Evolutionary conservation across 2,329 filamentous ascomycete species (phyloP).

Genomic region (Didymella pinodella): DNA sequence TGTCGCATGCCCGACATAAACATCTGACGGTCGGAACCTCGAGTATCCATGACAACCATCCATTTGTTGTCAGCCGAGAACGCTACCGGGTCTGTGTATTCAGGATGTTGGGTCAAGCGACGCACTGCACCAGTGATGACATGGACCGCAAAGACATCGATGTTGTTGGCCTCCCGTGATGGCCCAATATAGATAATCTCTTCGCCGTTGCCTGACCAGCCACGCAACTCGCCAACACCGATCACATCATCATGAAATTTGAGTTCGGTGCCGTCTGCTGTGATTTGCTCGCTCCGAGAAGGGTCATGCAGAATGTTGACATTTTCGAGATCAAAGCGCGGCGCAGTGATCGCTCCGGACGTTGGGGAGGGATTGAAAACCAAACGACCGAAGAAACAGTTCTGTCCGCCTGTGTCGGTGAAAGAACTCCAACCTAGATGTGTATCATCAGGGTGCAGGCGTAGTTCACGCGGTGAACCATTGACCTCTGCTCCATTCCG

Average conservation of each 20-base stretch:
- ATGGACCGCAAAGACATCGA: conserved; percentile 56
- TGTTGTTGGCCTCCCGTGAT: conserved; percentile 54
- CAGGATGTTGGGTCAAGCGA: conserved; percentile 56
- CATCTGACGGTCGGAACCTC: conserved; percentile 54
- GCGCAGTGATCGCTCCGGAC: conserved; percentile 8
- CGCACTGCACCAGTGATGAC: conserved; percentile 53
- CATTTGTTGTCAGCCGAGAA: conserved; percentile 56
- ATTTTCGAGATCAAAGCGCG: conserved; percentile 53
- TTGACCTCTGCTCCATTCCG: conserved; percentile 26
- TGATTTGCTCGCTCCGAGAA: background rate
- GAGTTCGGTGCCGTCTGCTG: conserved; percentile 39
- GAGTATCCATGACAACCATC: conserved; percentile 56
- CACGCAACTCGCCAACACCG: conserved; percentile 55
- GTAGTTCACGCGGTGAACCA: conserved; percentile 53
- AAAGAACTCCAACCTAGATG: conserved; percentile 57
- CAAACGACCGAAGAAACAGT: conserved; percentile 51
- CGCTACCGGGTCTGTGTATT: conserved; percentile 55
- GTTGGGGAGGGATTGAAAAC: conserved; percentile 52
- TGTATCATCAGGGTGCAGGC: conserved; percentile 56
- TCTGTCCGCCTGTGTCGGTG: conserved; percentile 31
- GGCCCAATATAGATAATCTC: conserved; percentile 56
- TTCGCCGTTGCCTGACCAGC: conserved; percentile 54
- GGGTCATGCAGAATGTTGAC: conserved; percentile 45
- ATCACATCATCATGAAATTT: conserved; percentile 44
- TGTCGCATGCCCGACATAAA: conserved; percentile 53